Evolutionary conservation across 345 rosid genomes (phyloP), one percentile per base, ranked within the genome.

Genomic region (Isatis tinctoria): DNA sequence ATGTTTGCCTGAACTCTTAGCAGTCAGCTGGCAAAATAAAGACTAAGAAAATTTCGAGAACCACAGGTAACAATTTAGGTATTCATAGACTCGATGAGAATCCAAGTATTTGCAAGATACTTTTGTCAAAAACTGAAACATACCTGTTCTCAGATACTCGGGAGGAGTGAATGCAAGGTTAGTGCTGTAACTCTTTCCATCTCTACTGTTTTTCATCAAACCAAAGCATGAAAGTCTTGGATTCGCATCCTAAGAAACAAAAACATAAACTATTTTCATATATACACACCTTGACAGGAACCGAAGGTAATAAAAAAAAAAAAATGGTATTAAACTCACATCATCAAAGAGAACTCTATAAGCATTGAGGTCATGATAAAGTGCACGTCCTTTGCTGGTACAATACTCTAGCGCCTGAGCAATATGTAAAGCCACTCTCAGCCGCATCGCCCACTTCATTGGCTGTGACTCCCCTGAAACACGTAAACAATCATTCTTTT

Each of bases 161-260:
- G 97, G 98, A 65, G 98, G 98, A 66, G 98, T 88, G 78, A 90
- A 90, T 40, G 93, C 98, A 22, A 90, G 78, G 75, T 93, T 93
- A n/a, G 98, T 90, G 60, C 98, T 93, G 41, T 90, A 93, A 82
- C 93, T 90, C 83, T 87, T 88, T 60, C 98, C 98, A 68, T 93
- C 91, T 72, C 97, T 83, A 72, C 98, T 90, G 73, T 93, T 90
- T 74, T 88, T 93, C 97, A 93, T 90, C 73, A 93, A 80, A 69
- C 98, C 98, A 74, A 90, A 87, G 80, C 87, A 83, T 24, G 97
- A 93, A 37, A 93, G 90, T 79, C 90, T 87, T 41, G 94, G 90
- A 82, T 88, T 88, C 13, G 83, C 92, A 60, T 92, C 94, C 98
- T 92, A 85, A 54, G 58, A 76, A 67, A 45, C 56, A 41, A 27